A percentile compares a stretch with the other conserved stretches of the same genome.
Evolutionary conservation across 1,284 basidiomycete genomes (phyloP).

Genomic region (Trametes versicolor): DNA sequence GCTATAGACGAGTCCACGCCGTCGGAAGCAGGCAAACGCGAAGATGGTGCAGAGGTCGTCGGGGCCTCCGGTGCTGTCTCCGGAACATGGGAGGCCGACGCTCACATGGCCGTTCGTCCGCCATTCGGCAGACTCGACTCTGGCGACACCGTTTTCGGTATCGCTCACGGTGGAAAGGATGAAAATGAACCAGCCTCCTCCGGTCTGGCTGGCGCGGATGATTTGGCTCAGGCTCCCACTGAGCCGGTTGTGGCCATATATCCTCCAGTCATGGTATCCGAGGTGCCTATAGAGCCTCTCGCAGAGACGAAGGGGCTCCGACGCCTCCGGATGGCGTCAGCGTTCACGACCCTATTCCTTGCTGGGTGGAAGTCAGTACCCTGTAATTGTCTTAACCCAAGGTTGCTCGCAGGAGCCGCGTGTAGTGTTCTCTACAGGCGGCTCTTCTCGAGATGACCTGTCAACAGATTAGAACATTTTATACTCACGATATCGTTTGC

Average conservation of each 20-base stretch:
- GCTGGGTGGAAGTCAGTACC: slow-evolving; percentile 44
- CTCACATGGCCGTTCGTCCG: slow-evolving; percentile 15
- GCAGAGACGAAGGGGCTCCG: slow-evolving; percentile 41
- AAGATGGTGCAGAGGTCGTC: slow-evolving; percentile 2
- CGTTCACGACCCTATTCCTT: slow-evolving; percentile 40
- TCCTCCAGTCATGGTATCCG: slow-evolving; percentile 19
- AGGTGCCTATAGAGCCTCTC: slow-evolving; percentile 12
- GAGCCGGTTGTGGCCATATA: slow-evolving; percentile 1
- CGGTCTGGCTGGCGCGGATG: not conserved
- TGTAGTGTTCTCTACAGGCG: not conserved
- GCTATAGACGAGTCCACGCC: not conserved
- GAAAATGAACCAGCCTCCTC: not conserved
- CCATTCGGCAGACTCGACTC: slow-evolving; percentile 22
- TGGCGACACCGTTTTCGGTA: slow-evolving; percentile 12
- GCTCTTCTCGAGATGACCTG: not conserved
- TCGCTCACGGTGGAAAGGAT: slow-evolving; percentile 10
- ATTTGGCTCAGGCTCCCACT: not conserved
- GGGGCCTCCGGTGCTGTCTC: slow-evolving; percentile 11
- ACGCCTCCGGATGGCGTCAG: slow-evolving; percentile 36
- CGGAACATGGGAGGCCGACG: slow-evolving; percentile 8
- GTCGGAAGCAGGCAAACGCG: not conserved
- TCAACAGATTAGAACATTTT: not conserved
- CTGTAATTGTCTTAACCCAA: not conserved
- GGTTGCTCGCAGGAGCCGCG: not conserved
- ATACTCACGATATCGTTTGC: not conserved